Evolutionary conservation across 2,329 filamentous ascomycete genomes (phyloP), one percentile per base, ranked within the genome.

Genomic region (Pseudogymnoascus sp.): DNA sequence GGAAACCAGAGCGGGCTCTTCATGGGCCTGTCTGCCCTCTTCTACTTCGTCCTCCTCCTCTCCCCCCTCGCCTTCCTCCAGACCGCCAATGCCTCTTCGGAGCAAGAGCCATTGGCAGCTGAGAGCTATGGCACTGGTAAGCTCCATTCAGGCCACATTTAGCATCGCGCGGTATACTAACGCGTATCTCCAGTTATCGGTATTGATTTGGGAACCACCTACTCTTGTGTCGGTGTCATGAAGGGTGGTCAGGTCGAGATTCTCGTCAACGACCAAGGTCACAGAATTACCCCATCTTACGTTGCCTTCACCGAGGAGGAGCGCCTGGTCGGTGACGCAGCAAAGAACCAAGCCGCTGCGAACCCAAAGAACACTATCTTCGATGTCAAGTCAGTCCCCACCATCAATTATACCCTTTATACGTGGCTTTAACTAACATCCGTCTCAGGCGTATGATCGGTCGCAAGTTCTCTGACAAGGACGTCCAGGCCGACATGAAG

Each of bases 261-360:
- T 79, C 83, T 96, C 70, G 90, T 90, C 78, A 96, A 96, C 82
- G 91, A 96, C 78, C 92, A 96, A 82, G 91, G 91, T 82, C 92
- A 96, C 86, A 89, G 91, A 81, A 96, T 96, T 70, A 96, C 92
- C 70, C 92, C 92, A 61, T 96, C 91, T 67, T 96, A 94, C 78
- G 92, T 96, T 74, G 92, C 91, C 72, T 96, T 96, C 78, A 97
- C 92, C 77, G 92, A 97, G 71, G 92, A 97, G 67, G 94, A 97
- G 79, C 88, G 94, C 74, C 83, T 99, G 68, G 92, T 99, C 69
- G 94, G 94, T 83, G 94, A 99, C 77, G 91, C 94, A 72, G 92
- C 92, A 72, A 96, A 96, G 87, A 95, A 96, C 81, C 92, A 96
- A 82, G 92, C 89, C 73, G 87, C 89, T 65, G 77, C 86, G 61